These are phyloP conservation scores for Phialocephala subalpina DNA, from an alignment of 2,329 filamentous ascomycete species.

Conservation along the genomic window DNA sequence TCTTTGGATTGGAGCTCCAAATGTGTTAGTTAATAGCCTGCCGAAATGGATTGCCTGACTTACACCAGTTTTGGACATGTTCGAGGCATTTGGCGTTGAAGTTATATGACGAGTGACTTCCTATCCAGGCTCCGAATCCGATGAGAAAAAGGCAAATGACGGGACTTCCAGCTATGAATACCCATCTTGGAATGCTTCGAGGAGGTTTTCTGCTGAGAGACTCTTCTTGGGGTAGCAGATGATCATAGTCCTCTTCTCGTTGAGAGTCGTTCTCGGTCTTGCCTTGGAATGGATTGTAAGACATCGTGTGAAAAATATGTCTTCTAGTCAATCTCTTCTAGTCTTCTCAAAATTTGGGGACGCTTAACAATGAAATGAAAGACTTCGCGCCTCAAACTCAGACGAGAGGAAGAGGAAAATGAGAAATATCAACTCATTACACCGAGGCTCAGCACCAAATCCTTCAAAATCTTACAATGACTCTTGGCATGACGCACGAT, in stretches of 20 bases:
- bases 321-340: background rate
- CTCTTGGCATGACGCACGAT: background rate
- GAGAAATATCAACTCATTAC: background rate
- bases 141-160: constrained; percentile 27
- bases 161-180: constrained; percentile 21
- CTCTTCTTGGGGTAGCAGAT: constrained; percentile 27
- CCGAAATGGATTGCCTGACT: background rate
- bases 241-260: constrained; percentile 30
- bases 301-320: background rate
- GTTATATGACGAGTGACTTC: constrained; percentile 24
- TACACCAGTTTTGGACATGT: constrained; percentile 39
- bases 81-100: constrained; percentile 29
- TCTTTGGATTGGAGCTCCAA: constrained; percentile 45
- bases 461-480: background rate
- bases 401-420: background rate
- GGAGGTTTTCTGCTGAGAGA: constrained; percentile 10
- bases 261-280: constrained; percentile 29
- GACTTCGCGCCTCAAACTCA: background rate
- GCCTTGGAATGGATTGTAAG: constrained; percentile 29
- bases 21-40: constrained; percentile 4
- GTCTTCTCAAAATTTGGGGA: background rate
- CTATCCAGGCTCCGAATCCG: constrained; percentile 35
- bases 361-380: background rate
- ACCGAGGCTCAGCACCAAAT: background rate
- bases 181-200: constrained; percentile 21